A percentile compares a stretch with the other conserved stretches of the same genome.
Evolutionary conservation across 106 monocot genomes (phyloP).

Genomic region (Triglochin maritima): DNA sequence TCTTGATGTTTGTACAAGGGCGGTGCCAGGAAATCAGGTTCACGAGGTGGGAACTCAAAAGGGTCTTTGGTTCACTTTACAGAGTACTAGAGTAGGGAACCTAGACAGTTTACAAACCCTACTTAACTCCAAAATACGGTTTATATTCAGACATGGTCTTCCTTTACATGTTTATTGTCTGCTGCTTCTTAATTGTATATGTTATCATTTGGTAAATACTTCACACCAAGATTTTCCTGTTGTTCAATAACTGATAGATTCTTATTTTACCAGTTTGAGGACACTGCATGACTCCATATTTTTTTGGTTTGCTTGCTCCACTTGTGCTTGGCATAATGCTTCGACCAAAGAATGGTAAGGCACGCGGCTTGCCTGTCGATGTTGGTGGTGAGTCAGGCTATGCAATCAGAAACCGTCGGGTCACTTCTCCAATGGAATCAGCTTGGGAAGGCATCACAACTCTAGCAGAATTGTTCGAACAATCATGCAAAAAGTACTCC

Average conservation of each 20-base stretch:
- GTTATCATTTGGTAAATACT: too few relatives aligned
- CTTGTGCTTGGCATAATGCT: constrained; percentile 40
- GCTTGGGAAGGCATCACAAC: constrained; percentile 75
- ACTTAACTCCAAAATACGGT: too few relatives aligned
- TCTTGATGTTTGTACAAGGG: too few relatives aligned
- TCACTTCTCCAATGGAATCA: constrained; percentile 45
- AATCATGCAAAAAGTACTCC: constrained; percentile 48
- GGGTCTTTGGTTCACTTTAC: too few relatives aligned
- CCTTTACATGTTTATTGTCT: too few relatives aligned
- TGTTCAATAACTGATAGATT: background rate
- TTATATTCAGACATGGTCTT: too few relatives aligned
- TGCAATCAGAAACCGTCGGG: constrained; percentile 63
- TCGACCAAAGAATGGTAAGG: constrained; percentile 38
- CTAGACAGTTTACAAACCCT: too few relatives aligned
- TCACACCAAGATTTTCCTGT: too few relatives aligned
- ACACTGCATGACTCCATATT: constrained; percentile 50
- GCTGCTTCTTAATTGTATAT: too few relatives aligned
- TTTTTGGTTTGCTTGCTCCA: constrained; percentile 47
- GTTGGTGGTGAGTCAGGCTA: constrained; percentile 79
- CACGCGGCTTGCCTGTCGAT: constrained; percentile 68
- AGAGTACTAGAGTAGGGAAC: too few relatives aligned
- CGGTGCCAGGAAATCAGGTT: too few relatives aligned
- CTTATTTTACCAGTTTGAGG: background rate
- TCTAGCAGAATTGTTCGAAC: constrained; percentile 75
- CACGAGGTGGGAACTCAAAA: too few relatives aligned